These are phyloP conservation scores for Irpex rosettiformis DNA, from an alignment of 1,284 basidiomycete genomes.

Conservation along the genomic window DNA sequence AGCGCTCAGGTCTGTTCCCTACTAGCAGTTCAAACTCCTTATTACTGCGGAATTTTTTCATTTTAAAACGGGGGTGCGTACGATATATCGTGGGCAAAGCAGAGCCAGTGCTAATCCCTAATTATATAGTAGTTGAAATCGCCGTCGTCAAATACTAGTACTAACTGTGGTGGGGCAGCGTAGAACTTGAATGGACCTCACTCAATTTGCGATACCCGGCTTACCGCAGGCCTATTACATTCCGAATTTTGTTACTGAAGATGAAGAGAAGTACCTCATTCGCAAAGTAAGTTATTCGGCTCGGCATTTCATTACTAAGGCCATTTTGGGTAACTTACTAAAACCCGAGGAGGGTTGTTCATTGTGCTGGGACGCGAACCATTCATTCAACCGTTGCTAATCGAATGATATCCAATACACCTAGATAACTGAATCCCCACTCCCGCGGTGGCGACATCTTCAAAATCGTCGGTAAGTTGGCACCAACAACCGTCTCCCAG, in stretches of 20 bases:
- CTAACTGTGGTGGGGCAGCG: neutral
- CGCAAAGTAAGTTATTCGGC: constrained; percentile 51
- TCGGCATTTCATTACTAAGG: constrained; percentile 2
- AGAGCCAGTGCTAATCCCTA: neutral
- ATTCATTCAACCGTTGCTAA: too few relatives aligned
- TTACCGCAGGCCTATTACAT: constrained; percentile 58
- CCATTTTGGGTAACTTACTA: neutral
- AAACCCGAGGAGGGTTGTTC: neutral
- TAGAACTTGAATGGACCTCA: neutral
- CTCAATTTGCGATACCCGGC: constrained; percentile 15
- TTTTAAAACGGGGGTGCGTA: neutral
- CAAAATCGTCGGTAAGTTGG: constrained; percentile 66
- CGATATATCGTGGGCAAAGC: neutral
- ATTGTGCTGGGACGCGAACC: too few relatives aligned
- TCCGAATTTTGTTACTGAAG: constrained; percentile 74
- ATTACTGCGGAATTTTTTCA: neutral
- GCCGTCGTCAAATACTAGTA: neutral
- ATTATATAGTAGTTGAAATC: neutral
- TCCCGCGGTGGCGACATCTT: constrained; percentile 82
- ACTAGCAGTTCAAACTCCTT: too few relatives aligned
- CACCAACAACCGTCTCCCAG: constrained; percentile 6
- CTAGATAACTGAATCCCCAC: constrained; percentile 75
- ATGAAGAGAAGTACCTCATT: constrained; percentile 78
- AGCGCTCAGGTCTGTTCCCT: too few relatives aligned
- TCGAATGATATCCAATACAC: neutral